Base-by-base conservation (phyloP, 805 yeast species). In the Ogataea ramenticola region DNA sequence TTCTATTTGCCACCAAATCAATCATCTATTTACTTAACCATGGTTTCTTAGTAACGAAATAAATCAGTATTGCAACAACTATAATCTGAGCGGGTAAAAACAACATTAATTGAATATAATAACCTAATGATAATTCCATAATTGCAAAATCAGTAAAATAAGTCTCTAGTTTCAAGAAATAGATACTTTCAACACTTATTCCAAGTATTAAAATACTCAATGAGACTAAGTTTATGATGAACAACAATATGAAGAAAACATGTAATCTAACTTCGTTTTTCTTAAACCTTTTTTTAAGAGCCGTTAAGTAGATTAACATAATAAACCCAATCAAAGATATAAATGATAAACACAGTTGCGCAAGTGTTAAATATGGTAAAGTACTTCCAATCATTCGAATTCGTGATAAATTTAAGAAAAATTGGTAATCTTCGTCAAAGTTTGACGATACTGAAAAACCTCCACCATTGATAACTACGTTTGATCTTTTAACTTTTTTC, bases 401-500 rank as follows among this genome's bases (percentile, higher is more conserved):
- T 15, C 15, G 21, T 14, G 30, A 36, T 21, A 36, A 36, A 11
- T 7, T 22, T 15, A 3, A n/a, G 17, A 34, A n/a, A n/a, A 34
- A 20, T 4, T 20, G n/a, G 17, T 36, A 22, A 36, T 36, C 22
- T 41, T 20, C 41, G 39, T 45, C 33, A 50, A 39, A 21, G 54
- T 15, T 29, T 9, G 24, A 24, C 10, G 27, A 24, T 10, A 24
- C 6, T 6, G 10, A 7, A 24, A 24, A 24, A 7, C 27, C 27
- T 24, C 58, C 57, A 6, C 47, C 46, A 34, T 51, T 49, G 3
- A 32, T 34, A n/a, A n/a, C n/a, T n/a, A n/a, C n/a, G n/a, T n/a
- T n/a, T n/a, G n/a, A n/a, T n/a, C n/a, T n/a, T n/a, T n/a, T n/a
- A n/a, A n/a, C n/a, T n/a, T n/a, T n/a, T n/a, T n/a, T n/a, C n/a